phyloP scores from a whole-genome alignment of 148 eudicot genomes.

The Spergularia marina region DNA sequence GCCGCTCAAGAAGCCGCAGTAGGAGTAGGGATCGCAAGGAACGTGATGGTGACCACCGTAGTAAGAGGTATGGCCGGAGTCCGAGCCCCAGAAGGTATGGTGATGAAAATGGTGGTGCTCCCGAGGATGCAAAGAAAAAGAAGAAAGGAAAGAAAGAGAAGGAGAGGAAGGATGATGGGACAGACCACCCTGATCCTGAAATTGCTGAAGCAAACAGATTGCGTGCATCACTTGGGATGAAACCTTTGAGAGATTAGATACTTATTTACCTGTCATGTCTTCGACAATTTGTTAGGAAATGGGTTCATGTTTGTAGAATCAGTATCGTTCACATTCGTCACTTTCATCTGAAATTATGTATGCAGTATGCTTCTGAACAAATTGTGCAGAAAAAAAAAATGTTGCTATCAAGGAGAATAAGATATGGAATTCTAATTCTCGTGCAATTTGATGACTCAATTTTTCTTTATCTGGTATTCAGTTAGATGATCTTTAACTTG shows the following conservation, averaged over 20 bases:
- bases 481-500: too few species aligned
- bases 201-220: constrained; percentile 81
- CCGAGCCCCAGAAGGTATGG: constrained; percentile 69
- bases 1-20: constrained; percentile 85
- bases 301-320: not conserved
- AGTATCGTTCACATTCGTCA: not conserved
- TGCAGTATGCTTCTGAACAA: not conserved
- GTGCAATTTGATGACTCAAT: not conserved
- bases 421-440: not conserved
- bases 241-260: constrained; percentile 53
- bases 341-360: not conserved
- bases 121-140: constrained; percentile 57
- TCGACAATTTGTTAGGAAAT: not conserved
- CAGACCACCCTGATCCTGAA: constrained; percentile 95
- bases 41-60: constrained; percentile 59
- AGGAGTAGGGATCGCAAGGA: constrained; percentile 77
- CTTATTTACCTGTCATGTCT: not conserved
- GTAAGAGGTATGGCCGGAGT: constrained; percentile 56
- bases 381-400: not conserved
- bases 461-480: too few species aligned
- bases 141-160: constrained; percentile 60
- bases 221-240: constrained; percentile 67
- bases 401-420: not conserved
- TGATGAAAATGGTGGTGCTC: constrained; percentile 41
- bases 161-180: constrained; percentile 82